A percentile compares a stretch with the other conserved stretches of the same genome.
These are phyloP conservation scores for Zymoseptoria brevis DNA, from an alignment of 2,329 filamentous ascomycete species.

Conservation along the genomic window DNA sequence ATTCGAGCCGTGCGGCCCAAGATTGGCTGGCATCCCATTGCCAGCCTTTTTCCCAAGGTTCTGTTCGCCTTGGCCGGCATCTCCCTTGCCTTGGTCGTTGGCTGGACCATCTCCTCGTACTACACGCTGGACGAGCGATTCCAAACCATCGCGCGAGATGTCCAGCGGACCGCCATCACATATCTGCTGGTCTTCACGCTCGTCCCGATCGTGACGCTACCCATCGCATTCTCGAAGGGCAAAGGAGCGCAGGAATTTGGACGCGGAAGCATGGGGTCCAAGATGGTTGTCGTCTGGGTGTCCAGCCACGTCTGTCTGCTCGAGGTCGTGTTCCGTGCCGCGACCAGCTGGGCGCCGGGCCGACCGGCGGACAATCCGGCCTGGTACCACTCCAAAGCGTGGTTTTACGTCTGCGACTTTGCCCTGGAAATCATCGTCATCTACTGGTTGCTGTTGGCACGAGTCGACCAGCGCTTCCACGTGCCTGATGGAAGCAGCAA, in stretches of 20 bases:
- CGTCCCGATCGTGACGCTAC: conserved; percentile 18
- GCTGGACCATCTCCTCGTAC: conserved; percentile 22
- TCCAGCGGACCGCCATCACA: conserved; percentile 18
- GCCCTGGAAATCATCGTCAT: conserved; percentile 26
- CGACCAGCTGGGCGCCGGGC: conserved; percentile 20
- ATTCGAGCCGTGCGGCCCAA: conserved; percentile 21
- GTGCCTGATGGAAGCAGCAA: conserved; percentile 26
- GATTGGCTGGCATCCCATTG: conserved; percentile 22
- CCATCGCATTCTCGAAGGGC: conserved; percentile 9
- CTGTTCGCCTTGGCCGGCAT: conserved; percentile 10
- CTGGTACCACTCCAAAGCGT: conserved; percentile 25
- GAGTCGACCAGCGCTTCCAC: conserved; percentile 24
- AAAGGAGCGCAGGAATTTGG: conserved; percentile 11
- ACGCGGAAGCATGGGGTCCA: conserved; percentile 11
- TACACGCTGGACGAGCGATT: conserved; percentile 22
- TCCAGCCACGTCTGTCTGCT: conserved; percentile 15
- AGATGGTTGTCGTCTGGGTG: conserved; percentile 15
- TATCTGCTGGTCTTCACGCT: conserved; percentile 20
- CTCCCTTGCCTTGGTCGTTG: conserved; percentile 21
- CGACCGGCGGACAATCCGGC: conserved; percentile 20
- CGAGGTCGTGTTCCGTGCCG: conserved; percentile 23
- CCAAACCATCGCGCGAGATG: conserved; percentile 9
- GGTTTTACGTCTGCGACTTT: conserved; percentile 26
- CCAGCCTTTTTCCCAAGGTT: conserved; percentile 8
- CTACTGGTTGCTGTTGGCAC: conserved; percentile 17